Percentiles rank a stretch among this genome's conserved stretches.
Evolutionary conservation across 2,329 filamentous ascomycete species (phyloP).

Genomic region (Cercospora sesami): DNA sequence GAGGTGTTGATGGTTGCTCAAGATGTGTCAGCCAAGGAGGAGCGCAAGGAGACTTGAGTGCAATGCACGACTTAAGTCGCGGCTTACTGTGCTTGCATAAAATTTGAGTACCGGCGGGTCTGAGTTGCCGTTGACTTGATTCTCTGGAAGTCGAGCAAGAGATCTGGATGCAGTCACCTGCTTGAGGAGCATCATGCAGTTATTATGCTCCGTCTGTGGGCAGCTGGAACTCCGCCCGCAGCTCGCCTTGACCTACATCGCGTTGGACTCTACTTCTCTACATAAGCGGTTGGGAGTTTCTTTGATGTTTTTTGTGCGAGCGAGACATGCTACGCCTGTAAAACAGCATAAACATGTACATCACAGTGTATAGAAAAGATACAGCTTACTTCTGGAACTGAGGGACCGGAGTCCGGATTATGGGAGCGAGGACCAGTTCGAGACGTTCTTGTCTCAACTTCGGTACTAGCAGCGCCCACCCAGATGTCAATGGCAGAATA

Average conservation of each 20-base stretch:
- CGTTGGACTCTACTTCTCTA: neutral
- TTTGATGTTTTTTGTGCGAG: neutral
- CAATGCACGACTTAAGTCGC: neutral
- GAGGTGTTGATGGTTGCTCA: neutral
- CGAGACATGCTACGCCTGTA: neutral
- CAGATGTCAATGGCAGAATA: neutral
- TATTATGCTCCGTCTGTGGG: neutral
- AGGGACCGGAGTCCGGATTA: neutral
- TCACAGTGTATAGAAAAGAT: neutral
- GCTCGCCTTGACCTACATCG: neutral
- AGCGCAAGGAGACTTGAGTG: neutral
- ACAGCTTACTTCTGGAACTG: neutral
- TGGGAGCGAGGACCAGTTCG: neutral
- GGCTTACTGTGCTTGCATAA: neutral
- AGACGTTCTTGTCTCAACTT: neutral
- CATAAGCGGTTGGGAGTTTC: neutral
- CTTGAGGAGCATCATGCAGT: neutral
- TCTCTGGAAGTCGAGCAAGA: neutral
- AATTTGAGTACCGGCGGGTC: neutral
- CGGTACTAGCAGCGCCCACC: neutral
- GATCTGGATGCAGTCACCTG: neutral
- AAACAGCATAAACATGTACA: neutral
- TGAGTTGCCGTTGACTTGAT: neutral
- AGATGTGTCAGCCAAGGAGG: neutral
- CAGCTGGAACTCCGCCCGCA: neutral